Evolutionary conservation across 208 protist genomes (phyloP).

Genomic region (Herpetomonas samuelpessoai): DNA sequence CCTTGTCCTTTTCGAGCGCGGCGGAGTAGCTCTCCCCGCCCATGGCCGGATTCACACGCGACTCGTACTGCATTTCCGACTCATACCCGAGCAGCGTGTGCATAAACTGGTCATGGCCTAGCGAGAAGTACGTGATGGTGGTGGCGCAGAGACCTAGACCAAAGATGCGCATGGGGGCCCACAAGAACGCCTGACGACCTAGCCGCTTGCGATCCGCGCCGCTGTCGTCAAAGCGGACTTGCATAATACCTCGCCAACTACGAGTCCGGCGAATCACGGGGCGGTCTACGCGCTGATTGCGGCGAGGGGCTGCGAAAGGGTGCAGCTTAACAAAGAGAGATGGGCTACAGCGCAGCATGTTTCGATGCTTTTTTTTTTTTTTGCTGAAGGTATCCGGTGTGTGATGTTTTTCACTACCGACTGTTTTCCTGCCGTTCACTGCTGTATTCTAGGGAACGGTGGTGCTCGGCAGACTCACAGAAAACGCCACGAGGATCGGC

Average conservation of each 20-base stretch:
- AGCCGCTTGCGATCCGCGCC: slow-evolving; percentile 35
- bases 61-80: slow-evolving; percentile 90
- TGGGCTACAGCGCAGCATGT: neutral
- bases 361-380: too few relatives aligned
- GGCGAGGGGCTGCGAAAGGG: slow-evolving; percentile 14
- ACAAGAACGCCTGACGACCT: slow-evolving; percentile 34
- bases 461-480: too few relatives aligned
- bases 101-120: slow-evolving; percentile 84
- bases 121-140: slow-evolving; percentile 50
- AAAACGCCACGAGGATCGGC: too few relatives aligned
- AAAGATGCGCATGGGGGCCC: slow-evolving; percentile 75
- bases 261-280: slow-evolving; percentile 83
- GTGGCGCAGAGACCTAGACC: slow-evolving; percentile 47
- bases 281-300: slow-evolving; percentile 18
- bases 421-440: too few relatives aligned
- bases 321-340: neutral
- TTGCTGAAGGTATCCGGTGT: too few relatives aligned
- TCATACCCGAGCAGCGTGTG: slow-evolving; percentile 85
- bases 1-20: slow-evolving; percentile 54
- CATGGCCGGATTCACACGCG: slow-evolving; percentile 65
- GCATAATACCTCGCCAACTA: slow-evolving; percentile 90
- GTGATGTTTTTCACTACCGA: too few relatives aligned
- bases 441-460: too few relatives aligned
- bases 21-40: slow-evolving; percentile 23
- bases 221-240: slow-evolving; percentile 77